Conservation (phyloP, 495 filamentous ascomycete genomes). For the Aspergillus leporis region DNA sequence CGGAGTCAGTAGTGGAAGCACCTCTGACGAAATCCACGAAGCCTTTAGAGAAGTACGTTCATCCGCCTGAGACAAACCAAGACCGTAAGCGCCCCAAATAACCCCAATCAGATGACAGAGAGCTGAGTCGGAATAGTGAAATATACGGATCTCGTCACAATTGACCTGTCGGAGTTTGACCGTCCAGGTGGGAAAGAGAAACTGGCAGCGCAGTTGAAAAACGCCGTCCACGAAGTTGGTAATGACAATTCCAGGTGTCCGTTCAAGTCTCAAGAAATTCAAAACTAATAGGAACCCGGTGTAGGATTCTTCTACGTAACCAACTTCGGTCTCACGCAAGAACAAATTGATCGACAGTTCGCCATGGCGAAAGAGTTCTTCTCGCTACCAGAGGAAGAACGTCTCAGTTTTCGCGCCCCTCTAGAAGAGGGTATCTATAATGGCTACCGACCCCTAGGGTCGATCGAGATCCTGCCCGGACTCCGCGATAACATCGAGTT, state of each 20-base stretch:
- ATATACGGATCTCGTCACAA: conserved; percentile 37
- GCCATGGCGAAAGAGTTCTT: conserved; percentile 50
- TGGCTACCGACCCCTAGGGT: conserved; percentile 32
- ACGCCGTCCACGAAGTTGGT: conserved; percentile 54
- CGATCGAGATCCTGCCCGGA: conserved; percentile 27
- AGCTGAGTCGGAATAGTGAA: not conserved
- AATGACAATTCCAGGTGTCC: not conserved
- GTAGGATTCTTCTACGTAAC: conserved; percentile 54
- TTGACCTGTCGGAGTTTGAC: conserved; percentile 54
- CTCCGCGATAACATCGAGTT: conserved; percentile 52
- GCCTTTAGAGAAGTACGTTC: not conserved
- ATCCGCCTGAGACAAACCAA: not conserved
- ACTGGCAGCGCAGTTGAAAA: conserved; percentile 53
- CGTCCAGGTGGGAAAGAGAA: conserved; percentile 52
- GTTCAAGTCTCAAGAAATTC: not conserved
- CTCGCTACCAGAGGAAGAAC: conserved; percentile 50
- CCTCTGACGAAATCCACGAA: not conserved
- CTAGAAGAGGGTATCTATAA: conserved; percentile 48
- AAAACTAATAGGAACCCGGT: not conserved
- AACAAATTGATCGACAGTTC: conserved; percentile 53
- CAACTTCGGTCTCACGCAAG: conserved; percentile 50
- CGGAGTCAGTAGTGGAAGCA: not conserved
- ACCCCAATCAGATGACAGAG: not conserved
- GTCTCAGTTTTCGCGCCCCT: conserved; percentile 43
- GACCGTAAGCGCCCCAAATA: not conserved